Evolutionary conservation across 208 protist species (phyloP).

Genomic region (Acanthamoeba culbertsoni): DNA sequence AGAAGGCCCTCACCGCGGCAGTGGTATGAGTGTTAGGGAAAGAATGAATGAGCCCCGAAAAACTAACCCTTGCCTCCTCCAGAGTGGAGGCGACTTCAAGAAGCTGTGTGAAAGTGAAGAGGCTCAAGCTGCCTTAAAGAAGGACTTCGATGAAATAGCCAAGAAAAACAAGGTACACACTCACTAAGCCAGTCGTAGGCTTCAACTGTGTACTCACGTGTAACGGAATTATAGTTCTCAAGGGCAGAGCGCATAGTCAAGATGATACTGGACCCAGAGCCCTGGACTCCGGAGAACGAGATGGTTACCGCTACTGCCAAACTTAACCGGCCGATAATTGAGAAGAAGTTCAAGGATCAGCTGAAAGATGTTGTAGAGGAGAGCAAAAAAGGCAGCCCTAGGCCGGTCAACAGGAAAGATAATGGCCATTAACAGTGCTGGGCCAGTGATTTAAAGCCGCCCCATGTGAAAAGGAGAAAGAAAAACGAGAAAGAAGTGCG

Average conservation of each 20-base stretch:
- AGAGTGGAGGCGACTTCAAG: not conserved
- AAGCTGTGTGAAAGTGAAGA: not conserved
- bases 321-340: constrained; percentile 9
- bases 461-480: not conserved
- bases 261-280: not conserved
- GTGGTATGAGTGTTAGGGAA: not conserved
- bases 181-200: not conserved
- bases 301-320: constrained; percentile 37
- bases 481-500: not conserved
- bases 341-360: constrained; percentile 26
- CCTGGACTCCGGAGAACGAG: constrained; percentile 40
- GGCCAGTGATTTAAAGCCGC: not conserved
- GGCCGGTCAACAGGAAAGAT: not conserved
- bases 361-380: not conserved
- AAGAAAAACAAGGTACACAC: not conserved
- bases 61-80: too few species aligned
- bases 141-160: not conserved
- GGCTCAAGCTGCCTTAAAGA: not conserved
- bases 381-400: not conserved
- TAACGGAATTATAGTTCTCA: not conserved
- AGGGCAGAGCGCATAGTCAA: not conserved
- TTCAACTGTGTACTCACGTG: not conserved
- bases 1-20: not conserved
- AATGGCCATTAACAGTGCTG: not conserved
- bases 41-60: too few species aligned